These are phyloP conservation scores for Setaria viridis DNA, from an alignment of 202 grass and related monocot species.

Conservation along the genomic window DNA sequence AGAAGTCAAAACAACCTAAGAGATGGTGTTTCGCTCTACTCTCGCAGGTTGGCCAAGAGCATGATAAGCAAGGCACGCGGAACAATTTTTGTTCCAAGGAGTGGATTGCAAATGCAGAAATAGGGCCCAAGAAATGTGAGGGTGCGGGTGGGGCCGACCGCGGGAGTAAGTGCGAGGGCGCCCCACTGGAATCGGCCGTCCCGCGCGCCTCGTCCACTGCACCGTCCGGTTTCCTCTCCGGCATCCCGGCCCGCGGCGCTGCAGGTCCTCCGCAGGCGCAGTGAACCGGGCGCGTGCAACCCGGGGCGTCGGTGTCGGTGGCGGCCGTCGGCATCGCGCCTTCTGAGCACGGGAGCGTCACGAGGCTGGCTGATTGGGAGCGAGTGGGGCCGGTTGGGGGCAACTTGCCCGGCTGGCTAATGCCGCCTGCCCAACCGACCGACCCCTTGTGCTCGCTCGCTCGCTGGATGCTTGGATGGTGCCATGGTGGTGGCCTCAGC, in stretches of 20 bases:
- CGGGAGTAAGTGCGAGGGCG: not conserved
- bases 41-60: too few species aligned
- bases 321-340: constrained; percentile 9
- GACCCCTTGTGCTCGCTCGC: too few species aligned
- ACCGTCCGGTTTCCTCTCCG: not conserved
- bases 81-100: too few species aligned
- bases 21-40: too few species aligned
- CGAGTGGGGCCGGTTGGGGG: constrained; percentile 26
- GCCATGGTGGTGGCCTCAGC: not conserved
- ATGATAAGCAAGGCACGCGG: not conserved
- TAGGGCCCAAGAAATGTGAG: not conserved
- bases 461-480: not conserved
- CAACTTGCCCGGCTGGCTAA: not conserved
- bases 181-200: too few species aligned
- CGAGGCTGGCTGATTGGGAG: not conserved
- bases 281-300: constrained; percentile 19
- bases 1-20: too few species aligned
- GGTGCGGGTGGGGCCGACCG: not conserved
- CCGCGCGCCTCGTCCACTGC: not conserved
- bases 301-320: not conserved
- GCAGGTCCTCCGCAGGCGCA: constrained; percentile 6
- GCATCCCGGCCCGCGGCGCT: not conserved
- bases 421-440: constrained; percentile 25
- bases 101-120: not conserved
- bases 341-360: too few species aligned